Base-by-base conservation (phyloP, 768 basidiomycete genomes). In the Agaricus sinodeliciosus region DNA sequence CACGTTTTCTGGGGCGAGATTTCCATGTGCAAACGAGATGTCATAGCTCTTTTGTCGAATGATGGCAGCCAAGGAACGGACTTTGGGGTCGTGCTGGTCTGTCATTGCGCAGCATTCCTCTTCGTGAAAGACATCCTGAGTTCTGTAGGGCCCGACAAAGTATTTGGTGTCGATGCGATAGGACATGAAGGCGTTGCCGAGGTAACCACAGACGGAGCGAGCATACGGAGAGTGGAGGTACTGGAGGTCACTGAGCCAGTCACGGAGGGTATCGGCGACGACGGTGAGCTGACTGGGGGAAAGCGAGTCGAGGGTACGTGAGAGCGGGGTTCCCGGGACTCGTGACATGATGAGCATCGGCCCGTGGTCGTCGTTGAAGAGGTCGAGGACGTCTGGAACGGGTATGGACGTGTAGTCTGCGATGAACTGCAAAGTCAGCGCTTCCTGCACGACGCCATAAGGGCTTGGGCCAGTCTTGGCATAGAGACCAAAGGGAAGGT, bases 61-160 rank as follows among this genome's bases (percentile, higher is more conserved):
- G 9, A 54, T 54, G 1, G 52, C 45, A 4, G 52, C 52, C 37
- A 54, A 18, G 11, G 52, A 19, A 12, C 37, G 28, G 2, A 48
- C 52, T 11, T 43, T 37, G 6, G 27, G n/a, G 35, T 54, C 52
- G 28, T 54, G 52, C 2, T 12, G 26, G 5, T 37, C 41, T 6
- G 48, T 49, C 35, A 49, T 19, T 1, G 48, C 35, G n/a, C 54
- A 49, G 39, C 43, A 45, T 5, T 31, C 34, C 9, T 49, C 34
- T 40, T 50, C 54, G 19, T 55, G 54, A n/a, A 55, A 55, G 19
- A 26, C 19, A 16, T 55, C 43, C 25, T 55, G 54, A 16, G 54
- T 49, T 3, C n/a, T 31, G 47, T 39, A 54, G 2, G 50, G 54
- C 4, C 57, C 47, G 48, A 57, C 36, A 49, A 55, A 25, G 41